Percentiles rank a stretch among this genome's conserved stretches.
Evolutionary conservation across 371 early-diverging fungal species (phyloP).

Genomic region (Amoeboaphelidium protococcarum): DNA sequence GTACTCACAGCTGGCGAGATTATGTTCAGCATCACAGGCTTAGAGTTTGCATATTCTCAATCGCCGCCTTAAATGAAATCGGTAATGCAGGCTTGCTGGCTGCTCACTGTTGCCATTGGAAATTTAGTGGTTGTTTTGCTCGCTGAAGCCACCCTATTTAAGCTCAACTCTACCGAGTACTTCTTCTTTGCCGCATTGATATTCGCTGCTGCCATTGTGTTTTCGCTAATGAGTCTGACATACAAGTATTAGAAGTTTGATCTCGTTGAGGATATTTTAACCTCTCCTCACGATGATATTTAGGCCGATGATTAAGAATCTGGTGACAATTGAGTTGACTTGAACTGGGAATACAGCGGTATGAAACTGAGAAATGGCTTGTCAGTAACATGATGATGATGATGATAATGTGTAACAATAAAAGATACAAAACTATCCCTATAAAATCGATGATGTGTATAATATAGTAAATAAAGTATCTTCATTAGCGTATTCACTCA

Average conservation of each 20-base stretch:
- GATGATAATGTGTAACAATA: too few species aligned
- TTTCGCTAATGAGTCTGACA: not conserved
- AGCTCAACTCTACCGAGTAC: not conserved
- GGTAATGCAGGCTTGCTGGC: conserved; percentile 12
- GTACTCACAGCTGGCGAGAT: conserved; percentile 31
- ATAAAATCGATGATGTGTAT: too few species aligned
- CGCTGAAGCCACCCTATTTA: conserved; percentile 4
- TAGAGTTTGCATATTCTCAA: conserved; percentile 27
- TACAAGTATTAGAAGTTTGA: not conserved
- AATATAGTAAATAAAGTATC: too few species aligned
- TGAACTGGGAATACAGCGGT: too few species aligned
- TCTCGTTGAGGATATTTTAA: too few species aligned
- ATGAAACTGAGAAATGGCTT: too few species aligned
- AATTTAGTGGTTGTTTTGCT: conserved; percentile 13
- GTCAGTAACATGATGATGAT: too few species aligned
- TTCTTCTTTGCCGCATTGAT: conserved; percentile 1
- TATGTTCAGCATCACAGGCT: conserved; percentile 28
- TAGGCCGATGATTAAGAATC: too few species aligned
- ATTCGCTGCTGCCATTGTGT: conserved; percentile 1
- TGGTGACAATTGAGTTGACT: too few species aligned
- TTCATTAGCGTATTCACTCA: too few species aligned
- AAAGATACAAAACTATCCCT: too few species aligned
- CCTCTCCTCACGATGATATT: too few species aligned
- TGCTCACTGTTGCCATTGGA: conserved; percentile 15
- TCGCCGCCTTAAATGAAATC: conserved; percentile 8